These are phyloP conservation scores for Aspergillus texensis DNA, from an alignment of 2,329 filamentous ascomycete genomes.

Conservation along the genomic window DNA sequence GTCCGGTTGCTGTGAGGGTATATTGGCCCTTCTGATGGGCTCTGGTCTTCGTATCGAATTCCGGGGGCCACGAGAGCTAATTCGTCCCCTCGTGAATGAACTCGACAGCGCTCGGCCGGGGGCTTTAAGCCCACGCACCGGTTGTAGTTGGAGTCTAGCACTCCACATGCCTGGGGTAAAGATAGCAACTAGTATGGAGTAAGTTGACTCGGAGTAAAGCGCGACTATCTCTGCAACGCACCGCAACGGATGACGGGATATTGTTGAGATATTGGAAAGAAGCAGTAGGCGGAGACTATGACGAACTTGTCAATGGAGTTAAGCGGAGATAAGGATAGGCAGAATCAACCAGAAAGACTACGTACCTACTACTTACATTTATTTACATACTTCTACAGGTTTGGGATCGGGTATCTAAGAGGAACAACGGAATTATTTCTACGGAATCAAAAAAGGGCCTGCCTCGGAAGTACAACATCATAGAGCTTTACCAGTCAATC, in stretches of 20 bases:
- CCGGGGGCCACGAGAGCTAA: slow-evolving; percentile 32
- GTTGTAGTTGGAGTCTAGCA: slow-evolving; percentile 25
- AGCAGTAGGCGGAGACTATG: slow-evolving; percentile 20
- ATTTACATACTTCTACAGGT: not conserved
- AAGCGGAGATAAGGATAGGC: slow-evolving; percentile 33
- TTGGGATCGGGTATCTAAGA: too few species aligned
- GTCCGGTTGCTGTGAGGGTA: slow-evolving; percentile 13
- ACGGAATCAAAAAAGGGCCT: not conserved
- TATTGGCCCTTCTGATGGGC: slow-evolving; percentile 18
- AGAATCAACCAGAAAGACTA: slow-evolving; percentile 1
- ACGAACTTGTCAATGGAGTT: slow-evolving; percentile 16
- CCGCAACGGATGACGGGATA: slow-evolving; percentile 13
- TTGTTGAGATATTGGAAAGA: not conserved
- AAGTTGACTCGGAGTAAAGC: not conserved
- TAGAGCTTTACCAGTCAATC: not conserved
- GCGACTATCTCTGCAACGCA: slow-evolving; percentile 15
- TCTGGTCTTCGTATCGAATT: slow-evolving; percentile 31
- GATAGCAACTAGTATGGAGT: not conserved
- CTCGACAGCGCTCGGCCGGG: slow-evolving; percentile 30
- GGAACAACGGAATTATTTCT: not conserved
- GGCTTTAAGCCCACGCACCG: slow-evolving; percentile 22
- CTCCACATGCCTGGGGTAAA: slow-evolving; percentile 32
- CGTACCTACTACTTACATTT: not conserved
- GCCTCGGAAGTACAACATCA: not conserved
- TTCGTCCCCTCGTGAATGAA: slow-evolving; percentile 29